These are phyloP conservation scores for Tricholoma bakamatsutake DNA, from an alignment of 768 basidiomycete genomes.

Conservation along the genomic window DNA sequence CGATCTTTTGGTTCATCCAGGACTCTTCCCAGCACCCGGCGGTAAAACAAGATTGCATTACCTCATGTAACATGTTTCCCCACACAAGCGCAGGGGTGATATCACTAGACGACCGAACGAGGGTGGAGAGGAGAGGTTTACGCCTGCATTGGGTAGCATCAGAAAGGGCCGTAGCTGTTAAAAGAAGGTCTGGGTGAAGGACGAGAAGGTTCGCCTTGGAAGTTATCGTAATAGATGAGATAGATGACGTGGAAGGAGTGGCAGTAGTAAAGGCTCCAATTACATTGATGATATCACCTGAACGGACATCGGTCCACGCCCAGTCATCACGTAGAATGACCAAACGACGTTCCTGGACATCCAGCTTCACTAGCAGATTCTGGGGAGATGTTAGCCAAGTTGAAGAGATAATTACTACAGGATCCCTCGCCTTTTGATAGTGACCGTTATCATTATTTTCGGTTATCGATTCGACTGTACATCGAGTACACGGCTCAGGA, in stretches of 20 bases:
- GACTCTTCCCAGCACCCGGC: conserved; percentile 55
- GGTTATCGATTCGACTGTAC: conserved; percentile 43
- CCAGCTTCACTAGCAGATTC: conserved; percentile 46
- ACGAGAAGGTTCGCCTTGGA: conserved; percentile 67
- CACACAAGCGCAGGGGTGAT: conserved; percentile 69
- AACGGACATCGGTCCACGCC: conserved; percentile 54
- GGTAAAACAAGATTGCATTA: conserved; percentile 76
- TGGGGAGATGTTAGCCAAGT: conserved; percentile 17
- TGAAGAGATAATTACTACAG: neutral
- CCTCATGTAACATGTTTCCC: conserved; percentile 91
- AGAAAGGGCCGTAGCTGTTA: conserved; percentile 87
- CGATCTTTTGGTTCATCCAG: conserved; percentile 57
- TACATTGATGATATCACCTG: conserved; percentile 76
- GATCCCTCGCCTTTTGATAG: conserved; percentile 36
- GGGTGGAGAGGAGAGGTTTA: conserved; percentile 72
- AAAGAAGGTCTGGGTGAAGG: conserved; percentile 86
- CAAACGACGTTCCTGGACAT: conserved; percentile 32
- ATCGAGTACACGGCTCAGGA: conserved; percentile 45
- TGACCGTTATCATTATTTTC: conserved; percentile 25
- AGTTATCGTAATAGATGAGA: conserved; percentile 51
- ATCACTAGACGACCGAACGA: conserved; percentile 55
- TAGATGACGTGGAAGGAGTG: conserved; percentile 25
- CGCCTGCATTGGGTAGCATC: conserved; percentile 79
- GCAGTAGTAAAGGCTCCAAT: conserved; percentile 41
- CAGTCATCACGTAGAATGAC: conserved; percentile 78